Conservation (phyloP, 2,329 filamentous ascomycete species). For the Cyphellophora attinorum region DNA sequence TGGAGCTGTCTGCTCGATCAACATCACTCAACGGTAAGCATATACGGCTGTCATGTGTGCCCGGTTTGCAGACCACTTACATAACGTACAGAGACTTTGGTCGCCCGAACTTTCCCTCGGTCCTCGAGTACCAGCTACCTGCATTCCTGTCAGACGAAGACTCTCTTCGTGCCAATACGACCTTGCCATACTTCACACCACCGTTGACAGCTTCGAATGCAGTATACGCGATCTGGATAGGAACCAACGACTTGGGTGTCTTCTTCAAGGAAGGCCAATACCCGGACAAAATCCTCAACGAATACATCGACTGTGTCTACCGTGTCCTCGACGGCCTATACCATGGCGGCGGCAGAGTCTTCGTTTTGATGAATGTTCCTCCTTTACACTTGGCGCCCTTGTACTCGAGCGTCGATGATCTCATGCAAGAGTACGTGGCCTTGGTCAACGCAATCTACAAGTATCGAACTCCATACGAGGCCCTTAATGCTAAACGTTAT, state of each 20-base stretch:
- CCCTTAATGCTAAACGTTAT: slow-evolving; percentile 32
- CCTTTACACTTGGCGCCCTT: slow-evolving; percentile 60
- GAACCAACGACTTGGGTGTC: slow-evolving; percentile 67
- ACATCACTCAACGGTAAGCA: slow-evolving; percentile 41
- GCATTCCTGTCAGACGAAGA: slow-evolving; percentile 43
- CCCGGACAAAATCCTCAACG: slow-evolving; percentile 48
- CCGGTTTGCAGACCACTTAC: too few relatives aligned
- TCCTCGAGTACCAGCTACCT: slow-evolving; percentile 52
- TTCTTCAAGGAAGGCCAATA: slow-evolving; percentile 59
- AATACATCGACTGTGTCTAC: slow-evolving; percentile 62
- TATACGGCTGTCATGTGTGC: too few relatives aligned
- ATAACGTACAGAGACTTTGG: too few relatives aligned
- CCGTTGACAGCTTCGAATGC: slow-evolving; percentile 22
- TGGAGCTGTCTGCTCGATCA: slow-evolving; percentile 64
- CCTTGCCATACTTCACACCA: slow-evolving; percentile 10
- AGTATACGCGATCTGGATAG: slow-evolving; percentile 70
- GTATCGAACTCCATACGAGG: slow-evolving; percentile 41
- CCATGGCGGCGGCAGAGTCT: slow-evolving; percentile 55
- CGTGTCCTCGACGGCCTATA: slow-evolving; percentile 54
- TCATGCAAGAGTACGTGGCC: slow-evolving; percentile 40
- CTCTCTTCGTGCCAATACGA: slow-evolving; percentile 10
- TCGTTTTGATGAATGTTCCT: slow-evolving; percentile 61
- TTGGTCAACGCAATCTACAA: slow-evolving; percentile 43
- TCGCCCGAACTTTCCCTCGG: slow-evolving; percentile 52
- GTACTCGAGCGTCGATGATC: slow-evolving; percentile 47